Evolutionary conservation across 305 asterid genomes (phyloP).

Genomic region (Plantago lanceolata): DNA sequence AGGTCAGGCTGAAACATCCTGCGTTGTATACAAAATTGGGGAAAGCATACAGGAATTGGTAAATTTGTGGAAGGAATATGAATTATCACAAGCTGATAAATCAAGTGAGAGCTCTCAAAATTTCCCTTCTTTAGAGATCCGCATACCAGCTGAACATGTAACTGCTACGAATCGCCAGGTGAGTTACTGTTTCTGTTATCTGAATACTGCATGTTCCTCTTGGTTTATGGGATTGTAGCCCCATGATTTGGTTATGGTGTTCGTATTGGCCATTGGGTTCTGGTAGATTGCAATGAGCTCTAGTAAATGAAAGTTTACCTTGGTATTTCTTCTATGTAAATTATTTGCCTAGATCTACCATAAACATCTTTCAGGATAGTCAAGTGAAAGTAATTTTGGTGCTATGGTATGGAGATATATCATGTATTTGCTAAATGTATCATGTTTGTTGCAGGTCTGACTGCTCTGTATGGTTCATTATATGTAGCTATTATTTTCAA

Average conservation of each 20-base stretch:
- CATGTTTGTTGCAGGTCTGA: no score
- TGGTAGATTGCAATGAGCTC: neutral
- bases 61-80: constrained; percentile 80
- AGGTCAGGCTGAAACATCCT: constrained; percentile 69
- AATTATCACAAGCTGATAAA: constrained; percentile 59
- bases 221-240: no score
- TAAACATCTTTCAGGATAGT: no score
- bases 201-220: neutral
- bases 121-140: constrained; percentile 86
- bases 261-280: neutral
- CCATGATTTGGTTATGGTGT: no score
- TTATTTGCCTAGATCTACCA: neutral
- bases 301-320: neutral
- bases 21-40: constrained; percentile 80
- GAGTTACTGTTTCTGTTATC: constrained; percentile 17
- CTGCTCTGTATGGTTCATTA: no score
- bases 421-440: no score
- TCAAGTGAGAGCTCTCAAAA: constrained; percentile 52
- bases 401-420: no score
- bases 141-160: constrained; percentile 96
- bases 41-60: constrained; percentile 93
- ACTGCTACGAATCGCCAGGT: constrained; percentile 97
- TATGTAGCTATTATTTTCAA: no score
- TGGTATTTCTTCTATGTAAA: neutral
- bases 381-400: no score